A percentile compares a stretch with the other conserved stretches of the same genome.
Conservation (phyloP, 129 eudicot species). For the Artemisia tridentata region DNA sequence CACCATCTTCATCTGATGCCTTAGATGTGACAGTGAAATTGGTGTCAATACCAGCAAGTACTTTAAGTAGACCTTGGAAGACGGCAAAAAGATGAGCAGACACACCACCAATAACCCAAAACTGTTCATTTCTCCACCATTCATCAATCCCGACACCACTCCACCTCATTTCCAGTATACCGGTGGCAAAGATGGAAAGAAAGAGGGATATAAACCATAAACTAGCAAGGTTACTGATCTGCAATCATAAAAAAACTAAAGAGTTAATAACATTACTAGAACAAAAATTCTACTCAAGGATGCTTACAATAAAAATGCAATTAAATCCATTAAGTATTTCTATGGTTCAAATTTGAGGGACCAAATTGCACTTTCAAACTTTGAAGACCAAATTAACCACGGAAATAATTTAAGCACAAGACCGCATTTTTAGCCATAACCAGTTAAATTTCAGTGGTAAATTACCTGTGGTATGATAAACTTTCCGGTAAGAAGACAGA, state of each 20-base stretch:
- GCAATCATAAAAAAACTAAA: slow-evolving; percentile 24
- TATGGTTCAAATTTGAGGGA: too few species aligned
- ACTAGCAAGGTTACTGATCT: slow-evolving; percentile 90
- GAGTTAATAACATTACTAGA: not conserved
- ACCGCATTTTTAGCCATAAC: not conserved
- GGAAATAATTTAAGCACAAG: too few species aligned
- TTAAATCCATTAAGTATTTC: too few species aligned
- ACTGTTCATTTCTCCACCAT: slow-evolving; percentile 96
- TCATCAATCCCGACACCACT: slow-evolving; percentile 92
- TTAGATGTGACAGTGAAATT: slow-evolving; percentile 92
- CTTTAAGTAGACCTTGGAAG: slow-evolving; percentile 83
- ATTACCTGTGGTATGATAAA: slow-evolving; percentile 92
- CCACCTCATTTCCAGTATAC: slow-evolving; percentile 94
- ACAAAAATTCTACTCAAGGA: not conserved
- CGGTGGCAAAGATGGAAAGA: slow-evolving; percentile 86
- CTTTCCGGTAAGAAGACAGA: slow-evolving; percentile 88
- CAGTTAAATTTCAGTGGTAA: not conserved
- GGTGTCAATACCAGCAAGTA: slow-evolving; percentile 87
- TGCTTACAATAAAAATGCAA: too few species aligned
- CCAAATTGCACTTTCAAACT: too few species aligned
- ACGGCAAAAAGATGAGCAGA: slow-evolving; percentile 86
- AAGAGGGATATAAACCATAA: slow-evolving; percentile 88
- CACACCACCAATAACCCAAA: slow-evolving; percentile 94
- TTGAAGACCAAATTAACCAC: too few species aligned
- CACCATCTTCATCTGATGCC: slow-evolving; percentile 88